Percentiles rank a stretch among this genome's conserved stretches.
These are phyloP conservation scores for Solanum medicagineum DNA, from an alignment of 257 asterid genomes.

Conservation along the genomic window DNA sequence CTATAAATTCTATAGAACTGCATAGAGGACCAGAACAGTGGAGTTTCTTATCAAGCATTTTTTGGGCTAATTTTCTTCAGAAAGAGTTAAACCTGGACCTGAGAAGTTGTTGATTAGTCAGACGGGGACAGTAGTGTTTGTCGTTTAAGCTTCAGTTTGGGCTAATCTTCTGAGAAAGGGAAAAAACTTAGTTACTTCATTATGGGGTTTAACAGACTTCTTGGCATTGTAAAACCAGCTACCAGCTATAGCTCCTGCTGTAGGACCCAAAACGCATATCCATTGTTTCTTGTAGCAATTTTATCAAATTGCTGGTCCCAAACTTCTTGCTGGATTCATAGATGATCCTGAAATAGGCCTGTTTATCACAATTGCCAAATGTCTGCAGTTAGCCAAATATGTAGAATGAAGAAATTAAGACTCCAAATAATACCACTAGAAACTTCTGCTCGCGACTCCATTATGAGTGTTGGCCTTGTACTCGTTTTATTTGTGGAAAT, in stretches of 20 bases:
- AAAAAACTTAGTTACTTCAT: slow-evolving; percentile 1
- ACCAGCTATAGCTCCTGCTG: slow-evolving; percentile 22
- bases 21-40: neutral
- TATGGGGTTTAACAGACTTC: slow-evolving; percentile 6
- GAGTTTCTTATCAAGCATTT: neutral
- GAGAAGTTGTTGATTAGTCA: neutral
- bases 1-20: neutral
- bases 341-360: slow-evolving; percentile 26
- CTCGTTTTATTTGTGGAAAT: neutral
- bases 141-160: neutral
- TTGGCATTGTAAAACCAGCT: slow-evolving; percentile 19
- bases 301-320: slow-evolving; percentile 21
- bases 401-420: neutral
- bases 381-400: neutral
- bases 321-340: slow-evolving; percentile 26
- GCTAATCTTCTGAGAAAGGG: neutral
- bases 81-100: neutral
- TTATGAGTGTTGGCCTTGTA: neutral
- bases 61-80: neutral
- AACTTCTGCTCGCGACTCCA: neutral
- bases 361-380: neutral
- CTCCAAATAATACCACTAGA: neutral
- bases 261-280: slow-evolving; percentile 21
- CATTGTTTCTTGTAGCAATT: slow-evolving; percentile 10
- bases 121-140: neutral